Evolutionary conservation across 2,329 filamentous ascomycete genomes (phyloP).

Genomic region (Falciphora oryzae): DNA sequence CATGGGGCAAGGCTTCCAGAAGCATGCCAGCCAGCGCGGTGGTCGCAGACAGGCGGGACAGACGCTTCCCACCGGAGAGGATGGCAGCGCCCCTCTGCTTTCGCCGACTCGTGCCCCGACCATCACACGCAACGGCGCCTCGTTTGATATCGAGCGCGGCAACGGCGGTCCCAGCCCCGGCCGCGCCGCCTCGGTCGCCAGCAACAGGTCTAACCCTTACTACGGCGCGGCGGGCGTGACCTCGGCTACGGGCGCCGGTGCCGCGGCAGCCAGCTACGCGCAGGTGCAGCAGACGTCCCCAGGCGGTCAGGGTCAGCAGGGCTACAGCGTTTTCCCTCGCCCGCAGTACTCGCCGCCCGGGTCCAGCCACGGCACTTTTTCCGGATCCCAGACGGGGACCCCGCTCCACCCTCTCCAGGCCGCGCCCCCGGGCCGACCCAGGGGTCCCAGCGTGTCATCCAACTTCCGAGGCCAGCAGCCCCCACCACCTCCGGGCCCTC

Average conservation of each 20-base stretch:
- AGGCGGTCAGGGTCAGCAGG: background rate
- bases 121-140: background rate
- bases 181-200: constrained; percentile 3
- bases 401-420: constrained; percentile 1
- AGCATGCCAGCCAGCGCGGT: constrained; percentile 41
- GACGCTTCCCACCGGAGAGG: constrained; percentile 29
- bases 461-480: constrained; percentile 5
- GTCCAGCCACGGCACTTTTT: constrained; percentile 7
- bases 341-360: constrained; percentile 4
- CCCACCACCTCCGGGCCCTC: constrained; percentile 5
- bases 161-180: background rate
- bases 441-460: constrained; percentile 5
- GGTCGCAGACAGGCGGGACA: constrained; percentile 43
- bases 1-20: constrained; percentile 25
- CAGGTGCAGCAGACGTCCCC: background rate
- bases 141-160: background rate
- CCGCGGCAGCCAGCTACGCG: background rate
- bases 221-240: background rate
- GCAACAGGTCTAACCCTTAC: constrained; percentile 5
- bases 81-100: constrained; percentile 13
- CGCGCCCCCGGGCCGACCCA: constrained; percentile 1
- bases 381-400: background rate
- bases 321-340: constrained; percentile 9
- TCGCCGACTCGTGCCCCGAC: background rate
- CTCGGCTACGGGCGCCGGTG: too few relatives aligned